Evolutionary conservation across 768 basidiomycete genomes (phyloP).

Genomic region (Auriscalpium vulgare): DNA sequence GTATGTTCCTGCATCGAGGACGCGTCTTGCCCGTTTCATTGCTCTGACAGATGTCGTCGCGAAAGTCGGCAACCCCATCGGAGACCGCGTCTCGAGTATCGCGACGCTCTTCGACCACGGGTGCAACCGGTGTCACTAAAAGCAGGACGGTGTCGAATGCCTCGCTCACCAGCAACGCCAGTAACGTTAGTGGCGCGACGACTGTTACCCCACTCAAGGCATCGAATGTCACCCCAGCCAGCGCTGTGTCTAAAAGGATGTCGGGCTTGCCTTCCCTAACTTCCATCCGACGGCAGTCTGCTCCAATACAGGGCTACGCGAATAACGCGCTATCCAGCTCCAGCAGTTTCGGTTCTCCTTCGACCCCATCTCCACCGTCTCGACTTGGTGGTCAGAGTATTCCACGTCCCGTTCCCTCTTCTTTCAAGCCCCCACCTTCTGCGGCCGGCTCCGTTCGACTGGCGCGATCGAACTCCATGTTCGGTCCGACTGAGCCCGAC

Average conservation of each 20-base stretch:
- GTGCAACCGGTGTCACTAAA: constrained; percentile 33
- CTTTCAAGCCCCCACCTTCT: constrained; percentile 21
- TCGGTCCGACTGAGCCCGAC: constrained; percentile 10
- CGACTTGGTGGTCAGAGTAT: constrained; percentile 13
- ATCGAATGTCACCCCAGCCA: constrained; percentile 34
- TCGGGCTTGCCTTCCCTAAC: constrained; percentile 17
- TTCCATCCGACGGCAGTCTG: constrained; percentile 17
- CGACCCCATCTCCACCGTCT: constrained; percentile 22
- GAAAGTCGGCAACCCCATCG: constrained; percentile 29
- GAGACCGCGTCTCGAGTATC: constrained; percentile 49
- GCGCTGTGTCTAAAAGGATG: constrained; percentile 28
- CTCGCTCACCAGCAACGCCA: constrained; percentile 32
- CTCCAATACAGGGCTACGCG: constrained; percentile 13
- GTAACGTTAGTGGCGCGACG: constrained; percentile 37
- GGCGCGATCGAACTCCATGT: constrained; percentile 18
- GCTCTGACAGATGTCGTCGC: constrained; percentile 6
- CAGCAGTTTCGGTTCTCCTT: constrained; percentile 19
- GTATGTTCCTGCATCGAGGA: too few relatives aligned
- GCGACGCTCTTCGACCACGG: constrained; percentile 37
- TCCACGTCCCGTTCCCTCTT: constrained; percentile 12
- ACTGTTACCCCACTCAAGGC: constrained; percentile 32
- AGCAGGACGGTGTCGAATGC: constrained; percentile 47
- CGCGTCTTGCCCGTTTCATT: background rate
- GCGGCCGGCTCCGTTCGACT: constrained; percentile 18
- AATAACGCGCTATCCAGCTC: constrained; percentile 16